Conservation (phyloP, 768 basidiomycete genomes). For the Trametes gibbosa region DNA sequence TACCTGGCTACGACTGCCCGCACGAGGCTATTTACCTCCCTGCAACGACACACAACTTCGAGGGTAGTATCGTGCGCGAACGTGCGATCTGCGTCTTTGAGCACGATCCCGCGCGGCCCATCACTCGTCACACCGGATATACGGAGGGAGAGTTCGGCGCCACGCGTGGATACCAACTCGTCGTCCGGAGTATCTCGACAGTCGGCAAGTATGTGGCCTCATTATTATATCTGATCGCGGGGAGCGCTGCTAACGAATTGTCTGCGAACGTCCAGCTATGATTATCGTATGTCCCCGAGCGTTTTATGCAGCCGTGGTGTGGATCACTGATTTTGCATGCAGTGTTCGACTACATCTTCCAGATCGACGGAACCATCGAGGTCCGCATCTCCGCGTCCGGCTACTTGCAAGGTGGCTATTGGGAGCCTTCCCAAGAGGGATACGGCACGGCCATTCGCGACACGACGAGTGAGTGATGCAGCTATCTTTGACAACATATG, state of each 20-base stretch:
- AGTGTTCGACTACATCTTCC: constrained; percentile 64
- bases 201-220: constrained; percentile 56
- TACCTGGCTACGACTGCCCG: constrained; percentile 69
- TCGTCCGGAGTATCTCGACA: constrained; percentile 55
- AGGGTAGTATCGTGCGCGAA: constrained; percentile 44
- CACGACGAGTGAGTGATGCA: constrained; percentile 44
- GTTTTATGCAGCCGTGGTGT: neutral
- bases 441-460: constrained; percentile 59
- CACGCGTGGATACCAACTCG: constrained; percentile 56
- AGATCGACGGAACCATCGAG: constrained; percentile 65
- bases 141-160: constrained; percentile 56
- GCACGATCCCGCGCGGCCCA: constrained; percentile 54
- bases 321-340: neutral
- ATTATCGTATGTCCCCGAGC: constrained; percentile 43
- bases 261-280: constrained; percentile 39
- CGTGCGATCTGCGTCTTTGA: constrained; percentile 68
- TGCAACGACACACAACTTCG: constrained; percentile 47
- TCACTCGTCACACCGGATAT: constrained; percentile 57
- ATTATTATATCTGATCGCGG: neutral
- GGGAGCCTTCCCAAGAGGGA: constrained; percentile 44
- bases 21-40: constrained; percentile 58
- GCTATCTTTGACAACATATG: neutral
- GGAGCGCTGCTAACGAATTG: neutral
- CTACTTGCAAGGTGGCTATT: constrained; percentile 65
- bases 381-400: constrained; percentile 67